phyloP scores from a whole-genome alignment of 768 basidiomycete species.

The Floccularia luteovirens region DNA sequence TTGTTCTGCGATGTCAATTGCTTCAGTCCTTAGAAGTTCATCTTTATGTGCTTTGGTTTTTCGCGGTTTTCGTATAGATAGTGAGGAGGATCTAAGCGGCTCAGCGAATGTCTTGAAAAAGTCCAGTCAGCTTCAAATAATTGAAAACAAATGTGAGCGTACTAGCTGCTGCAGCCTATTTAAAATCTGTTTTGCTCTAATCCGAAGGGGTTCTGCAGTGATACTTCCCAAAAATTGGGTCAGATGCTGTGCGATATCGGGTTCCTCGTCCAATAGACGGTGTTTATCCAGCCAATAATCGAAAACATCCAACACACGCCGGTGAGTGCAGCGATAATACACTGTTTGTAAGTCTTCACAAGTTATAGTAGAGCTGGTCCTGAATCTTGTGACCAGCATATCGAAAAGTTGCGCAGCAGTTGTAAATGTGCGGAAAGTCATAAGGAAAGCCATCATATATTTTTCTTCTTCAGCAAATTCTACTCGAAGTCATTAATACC shows the following conservation, averaged over 20 bases:
- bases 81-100: constrained; percentile 17
- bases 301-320: constrained; percentile 49
- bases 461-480: background rate
- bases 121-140: constrained; percentile 5
- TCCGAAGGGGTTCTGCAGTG: constrained; percentile 30
- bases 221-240: constrained; percentile 46
- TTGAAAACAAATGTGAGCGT: constrained; percentile 12
- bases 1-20: constrained; percentile 71
- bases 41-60: constrained; percentile 45
- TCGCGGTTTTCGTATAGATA: constrained; percentile 26
- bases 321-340: constrained; percentile 57
- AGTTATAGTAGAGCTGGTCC: constrained; percentile 38
- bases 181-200: constrained; percentile 40
- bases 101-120: constrained; percentile 34
- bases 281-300: constrained; percentile 57
- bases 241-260: constrained; percentile 47
- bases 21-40: constrained; percentile 59
- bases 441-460: constrained; percentile 49
- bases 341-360: constrained; percentile 54
- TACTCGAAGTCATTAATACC: background rate
- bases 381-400: constrained; percentile 56
- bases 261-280: constrained; percentile 56
- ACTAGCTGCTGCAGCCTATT: constrained; percentile 51
- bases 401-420: constrained; percentile 64
- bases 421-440: constrained; percentile 78